Conservation (phyloP, 2,329 filamentous ascomycete species). For the Teratosphaeria destructans region DNA sequence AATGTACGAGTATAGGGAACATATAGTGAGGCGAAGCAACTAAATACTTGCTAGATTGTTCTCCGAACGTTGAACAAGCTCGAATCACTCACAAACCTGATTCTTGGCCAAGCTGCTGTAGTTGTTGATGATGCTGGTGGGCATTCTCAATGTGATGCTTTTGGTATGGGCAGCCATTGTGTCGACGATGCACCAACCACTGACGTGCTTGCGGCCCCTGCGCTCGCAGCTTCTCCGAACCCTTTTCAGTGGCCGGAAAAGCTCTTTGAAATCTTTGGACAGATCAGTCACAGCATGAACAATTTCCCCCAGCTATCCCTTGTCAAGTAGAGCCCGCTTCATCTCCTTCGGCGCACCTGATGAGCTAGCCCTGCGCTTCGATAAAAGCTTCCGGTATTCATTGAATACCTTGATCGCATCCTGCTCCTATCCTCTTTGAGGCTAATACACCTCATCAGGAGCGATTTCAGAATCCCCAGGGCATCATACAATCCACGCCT, state of each 20-base stretch:
- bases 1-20: not conserved
- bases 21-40: not conserved
- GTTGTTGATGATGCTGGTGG: not conserved
- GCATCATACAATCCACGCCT: not conserved
- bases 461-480: not conserved
- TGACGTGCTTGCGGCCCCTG: not conserved
- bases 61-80: not conserved
- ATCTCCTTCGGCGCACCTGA: not conserved
- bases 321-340: not conserved
- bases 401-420: not conserved
- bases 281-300: not conserved
- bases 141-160: not conserved
- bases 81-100: not conserved
- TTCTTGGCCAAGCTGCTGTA: not conserved
- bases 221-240: not conserved
- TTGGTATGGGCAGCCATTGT: too few relatives aligned
- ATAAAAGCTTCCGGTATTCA: not conserved
- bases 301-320: not conserved
- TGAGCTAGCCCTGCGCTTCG: not conserved
- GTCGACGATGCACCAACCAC: not conserved
- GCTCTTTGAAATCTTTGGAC: not conserved
- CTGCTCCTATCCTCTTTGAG: not conserved
- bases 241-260: not conserved
- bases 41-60: not conserved
- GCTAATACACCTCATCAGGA: not conserved